Evolutionary conservation across 139 green algal genomes (phyloP), one percentile per base, ranked within the genome.

Genomic region (Yamagishiella unicocca): DNA sequence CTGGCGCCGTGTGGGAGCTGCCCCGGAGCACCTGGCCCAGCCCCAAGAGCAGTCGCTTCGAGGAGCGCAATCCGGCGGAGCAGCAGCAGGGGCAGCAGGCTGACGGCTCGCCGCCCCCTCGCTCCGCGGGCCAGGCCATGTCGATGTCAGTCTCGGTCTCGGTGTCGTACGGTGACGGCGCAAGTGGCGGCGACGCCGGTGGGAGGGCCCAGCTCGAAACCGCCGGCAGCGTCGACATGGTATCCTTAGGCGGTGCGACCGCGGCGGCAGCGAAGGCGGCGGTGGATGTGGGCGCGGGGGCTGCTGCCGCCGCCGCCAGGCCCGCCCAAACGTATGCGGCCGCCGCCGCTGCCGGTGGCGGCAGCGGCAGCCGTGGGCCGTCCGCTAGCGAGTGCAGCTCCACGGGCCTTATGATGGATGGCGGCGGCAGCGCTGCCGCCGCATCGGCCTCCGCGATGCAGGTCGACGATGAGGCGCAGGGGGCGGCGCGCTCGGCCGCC

Each of bases 31-130:
- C 62, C 61, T 86, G 80, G 80, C 80, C 80, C 31, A 78, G 64
- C 33, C 80, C 80, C 43, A 86, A 86, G 64, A 86, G 80, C 80
- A 86, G 80, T 64, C 62, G 80, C 24, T 67, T 68, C 31, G 80
- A 77, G 33, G 80, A 77, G 3, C 80, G 40, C 5, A 35, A 1
- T 25, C 25, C 38, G 5, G 6, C 40, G 6, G 27, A 73, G 38
- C 54, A 31, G 38, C 37, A 25, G 33, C 38, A 0, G 55, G 31
- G 53, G n/a, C 50, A 25, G 31, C 50, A 21, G 35, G 19, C 2
- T 45, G 72, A 35, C 10, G 72, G 5, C 24, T 25, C 12, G 8
- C 72, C 42, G 27, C 72, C 45, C 19, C 9, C 25, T 22, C 25
- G 27, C 64, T 42, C 17, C 29, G 27, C 35, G 22, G 2, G 9